Percentiles rank a stretch among this genome's conserved stretches.
phyloP scores from a whole-genome alignment of 345 rosid genomes.

The Lepidium sativum region DNA sequence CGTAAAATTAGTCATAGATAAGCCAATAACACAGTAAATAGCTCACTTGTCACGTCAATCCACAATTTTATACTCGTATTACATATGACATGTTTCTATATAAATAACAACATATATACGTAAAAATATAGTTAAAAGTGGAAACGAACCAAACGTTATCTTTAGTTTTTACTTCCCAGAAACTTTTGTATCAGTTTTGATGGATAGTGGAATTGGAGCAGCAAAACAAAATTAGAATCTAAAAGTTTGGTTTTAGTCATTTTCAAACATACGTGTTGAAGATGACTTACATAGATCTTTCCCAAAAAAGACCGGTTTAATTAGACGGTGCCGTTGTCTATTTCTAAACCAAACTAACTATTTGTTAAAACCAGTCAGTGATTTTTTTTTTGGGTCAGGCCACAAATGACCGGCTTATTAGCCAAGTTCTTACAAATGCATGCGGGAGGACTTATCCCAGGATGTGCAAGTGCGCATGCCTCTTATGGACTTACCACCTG shows the following conservation, averaged over 20 bases:
- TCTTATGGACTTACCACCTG: too few relatives aligned
- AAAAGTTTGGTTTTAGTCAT: slow-evolving; percentile 11
- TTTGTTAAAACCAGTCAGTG: too few relatives aligned
- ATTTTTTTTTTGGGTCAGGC: too few relatives aligned
- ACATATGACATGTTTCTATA: too few relatives aligned
- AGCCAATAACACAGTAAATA: too few relatives aligned
- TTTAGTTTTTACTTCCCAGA: not conserved
- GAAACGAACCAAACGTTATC: not conserved
- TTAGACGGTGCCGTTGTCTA: not conserved
- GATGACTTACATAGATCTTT: not conserved
- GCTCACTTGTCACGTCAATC: too few relatives aligned
- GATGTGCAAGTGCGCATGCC: too few relatives aligned
- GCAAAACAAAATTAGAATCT: not conserved
- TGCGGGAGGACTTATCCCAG: too few relatives aligned
- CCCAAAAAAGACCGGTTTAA: not conserved
- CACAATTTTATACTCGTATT: too few relatives aligned
- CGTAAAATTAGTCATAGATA: too few relatives aligned
- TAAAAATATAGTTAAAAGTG: not conserved
- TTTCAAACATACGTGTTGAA: slow-evolving; percentile 4
- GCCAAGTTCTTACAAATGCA: too few relatives aligned
- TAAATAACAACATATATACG: not conserved
- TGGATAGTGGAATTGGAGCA: not conserved
- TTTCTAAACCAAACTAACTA: not conserved
- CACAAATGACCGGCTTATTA: too few relatives aligned
- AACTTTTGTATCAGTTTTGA: not conserved